phyloP scores from a whole-genome alignment of 768 basidiomycete species.

The Boletus sp. region DNA sequence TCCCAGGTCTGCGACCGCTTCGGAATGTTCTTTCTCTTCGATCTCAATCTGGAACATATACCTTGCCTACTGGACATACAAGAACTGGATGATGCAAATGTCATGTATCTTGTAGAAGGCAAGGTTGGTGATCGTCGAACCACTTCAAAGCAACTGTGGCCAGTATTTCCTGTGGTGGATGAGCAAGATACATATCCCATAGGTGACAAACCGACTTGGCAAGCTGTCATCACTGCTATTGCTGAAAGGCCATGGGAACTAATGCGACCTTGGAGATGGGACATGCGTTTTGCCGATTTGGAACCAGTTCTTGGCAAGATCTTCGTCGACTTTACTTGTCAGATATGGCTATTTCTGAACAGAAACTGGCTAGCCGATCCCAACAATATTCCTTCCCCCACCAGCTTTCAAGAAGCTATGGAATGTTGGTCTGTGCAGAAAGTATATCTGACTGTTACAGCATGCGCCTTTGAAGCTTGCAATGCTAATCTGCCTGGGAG shows the following conservation, averaged over 20 bases:
- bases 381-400: not conserved
- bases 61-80: not conserved
- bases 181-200: not conserved
- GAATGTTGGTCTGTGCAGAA: not conserved
- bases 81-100: not conserved
- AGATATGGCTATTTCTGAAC: slow-evolving; percentile 6
- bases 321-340: slow-evolving; percentile 4
- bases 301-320: not conserved
- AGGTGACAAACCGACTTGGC: not conserved
- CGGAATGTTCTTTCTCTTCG: not conserved
- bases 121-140: not conserved
- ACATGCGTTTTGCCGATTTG: not conserved
- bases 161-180: not conserved
- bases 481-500: not conserved
- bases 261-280: not conserved
- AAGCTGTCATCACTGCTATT: not conserved
- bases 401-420: slow-evolving; percentile 3
- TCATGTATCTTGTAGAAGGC: not conserved
- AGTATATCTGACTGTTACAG: not conserved
- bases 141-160: not conserved
- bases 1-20: not conserved
- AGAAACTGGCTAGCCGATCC: not conserved
- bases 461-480: slow-evolving; percentile 3
- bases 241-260: not conserved
- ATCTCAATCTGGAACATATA: not conserved